These are phyloP conservation scores for Pichia inconspicua DNA, from an alignment of 1,139 yeast genomes.

Conservation along the genomic window DNA sequence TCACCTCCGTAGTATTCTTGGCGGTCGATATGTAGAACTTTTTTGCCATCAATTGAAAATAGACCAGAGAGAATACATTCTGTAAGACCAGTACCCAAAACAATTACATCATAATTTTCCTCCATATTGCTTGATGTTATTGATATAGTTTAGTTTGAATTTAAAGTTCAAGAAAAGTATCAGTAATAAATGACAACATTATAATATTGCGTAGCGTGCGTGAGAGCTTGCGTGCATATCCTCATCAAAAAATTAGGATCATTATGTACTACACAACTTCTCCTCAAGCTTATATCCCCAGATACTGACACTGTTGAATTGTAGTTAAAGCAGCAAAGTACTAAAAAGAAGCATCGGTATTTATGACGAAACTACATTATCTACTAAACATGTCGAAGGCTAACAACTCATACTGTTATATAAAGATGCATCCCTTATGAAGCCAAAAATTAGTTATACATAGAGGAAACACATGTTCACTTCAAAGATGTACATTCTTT, in stretches of 20 bases:
- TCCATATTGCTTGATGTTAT: background rate
- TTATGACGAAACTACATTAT: too few species aligned
- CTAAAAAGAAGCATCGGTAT: too few species aligned
- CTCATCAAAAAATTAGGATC: background rate
- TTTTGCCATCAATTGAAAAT: conserved; percentile 92
- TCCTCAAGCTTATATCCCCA: too few species aligned
- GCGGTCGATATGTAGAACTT: conserved; percentile 91
- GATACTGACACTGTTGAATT: too few species aligned
- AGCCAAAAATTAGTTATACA: too few species aligned
- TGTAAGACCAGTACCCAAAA: conserved; percentile 81
- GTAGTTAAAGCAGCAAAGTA: too few species aligned
- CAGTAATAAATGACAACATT: too few species aligned
- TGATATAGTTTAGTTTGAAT: background rate
- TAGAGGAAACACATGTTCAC: too few species aligned
- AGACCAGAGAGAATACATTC: conserved; percentile 94
- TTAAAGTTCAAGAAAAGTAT: background rate
- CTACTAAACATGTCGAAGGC: too few species aligned
- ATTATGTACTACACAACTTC: too few species aligned
- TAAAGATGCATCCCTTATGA: too few species aligned
- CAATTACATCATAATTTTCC: conserved; percentile 79
- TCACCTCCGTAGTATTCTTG: conserved; percentile 94
- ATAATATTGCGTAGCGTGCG: background rate
- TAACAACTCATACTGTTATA: too few species aligned
- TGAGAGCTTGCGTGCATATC: background rate
- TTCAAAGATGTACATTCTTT: conserved; percentile 5